Percentiles rank a stretch among this genome's conserved stretches.
Evolutionary conservation across 129 eudicot genomes (phyloP).

Genomic region (Heracleum sosnowskyi): DNA sequence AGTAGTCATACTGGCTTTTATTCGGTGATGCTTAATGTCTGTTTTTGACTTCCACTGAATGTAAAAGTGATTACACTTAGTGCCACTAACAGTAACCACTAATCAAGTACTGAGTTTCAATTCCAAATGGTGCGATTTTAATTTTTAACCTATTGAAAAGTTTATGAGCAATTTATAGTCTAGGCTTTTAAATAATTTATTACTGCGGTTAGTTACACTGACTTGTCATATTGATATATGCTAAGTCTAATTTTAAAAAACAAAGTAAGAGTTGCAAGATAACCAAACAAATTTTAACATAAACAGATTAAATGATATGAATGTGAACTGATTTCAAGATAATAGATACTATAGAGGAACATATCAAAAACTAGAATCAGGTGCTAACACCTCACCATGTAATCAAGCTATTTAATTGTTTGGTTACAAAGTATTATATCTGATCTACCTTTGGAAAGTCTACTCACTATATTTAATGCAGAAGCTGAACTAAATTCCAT

Average conservation of each 20-base stretch:
- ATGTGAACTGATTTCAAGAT: not conserved
- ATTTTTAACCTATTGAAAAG: not conserved
- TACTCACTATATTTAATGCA: not conserved
- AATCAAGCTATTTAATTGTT: not conserved
- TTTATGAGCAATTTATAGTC: not conserved
- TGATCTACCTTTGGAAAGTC: not conserved
- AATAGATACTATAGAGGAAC: not conserved
- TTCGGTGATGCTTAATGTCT: not conserved
- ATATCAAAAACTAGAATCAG: not conserved
- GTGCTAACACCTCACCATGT: not conserved
- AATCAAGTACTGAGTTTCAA: not conserved
- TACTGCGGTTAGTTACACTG: not conserved
- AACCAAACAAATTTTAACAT: not conserved
- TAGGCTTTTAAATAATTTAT: not conserved
- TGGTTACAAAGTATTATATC: not conserved
- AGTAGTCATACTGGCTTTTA: not conserved
- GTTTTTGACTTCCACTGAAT: not conserved
- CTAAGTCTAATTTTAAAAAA: not conserved
- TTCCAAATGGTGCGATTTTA: not conserved
- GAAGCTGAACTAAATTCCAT: not conserved
- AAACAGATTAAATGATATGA: not conserved
- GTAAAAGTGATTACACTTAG: not conserved
- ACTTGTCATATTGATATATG: not conserved
- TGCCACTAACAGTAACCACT: not conserved
- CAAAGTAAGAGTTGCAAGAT: not conserved